A percentile compares a stretch with the other conserved stretches of the same genome.
These are phyloP conservation scores for Striga hermonthica DNA, from an alignment of 305 asterid genomes.

Conservation along the genomic window DNA sequence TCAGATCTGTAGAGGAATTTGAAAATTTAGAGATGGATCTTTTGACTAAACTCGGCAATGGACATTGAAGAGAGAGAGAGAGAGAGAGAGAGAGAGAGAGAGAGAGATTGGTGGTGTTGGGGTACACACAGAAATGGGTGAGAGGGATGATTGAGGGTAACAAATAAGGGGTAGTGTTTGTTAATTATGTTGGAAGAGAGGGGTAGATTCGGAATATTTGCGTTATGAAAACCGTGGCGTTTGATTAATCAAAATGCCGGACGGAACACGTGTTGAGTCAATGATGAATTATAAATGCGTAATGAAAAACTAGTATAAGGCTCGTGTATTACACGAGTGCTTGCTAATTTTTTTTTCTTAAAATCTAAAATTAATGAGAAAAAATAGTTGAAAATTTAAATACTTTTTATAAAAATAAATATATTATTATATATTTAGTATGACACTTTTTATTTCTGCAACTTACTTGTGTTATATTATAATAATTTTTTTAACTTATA, in stretches of 20 bases:
- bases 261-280: background rate
- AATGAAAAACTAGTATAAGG: no score
- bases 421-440: no score
- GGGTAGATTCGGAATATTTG: background rate
- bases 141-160: background rate
- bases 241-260: background rate
- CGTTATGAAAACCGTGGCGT: background rate
- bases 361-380: no score
- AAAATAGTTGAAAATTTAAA: no score
- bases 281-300: background rate
- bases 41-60: background rate
- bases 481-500: no score
- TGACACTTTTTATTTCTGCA: no score
- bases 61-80: background rate
- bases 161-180: background rate
- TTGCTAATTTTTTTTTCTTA: no score
- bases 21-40: background rate
- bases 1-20: constrained; percentile 36
- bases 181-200: background rate
- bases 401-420: no score
- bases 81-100: background rate
- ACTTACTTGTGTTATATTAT: no score
- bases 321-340: no score
- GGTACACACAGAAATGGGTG: background rate
- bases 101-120: constrained; percentile 1